Conservation (phyloP, 345 rosid species). For the Erodium maritimum region DNA sequence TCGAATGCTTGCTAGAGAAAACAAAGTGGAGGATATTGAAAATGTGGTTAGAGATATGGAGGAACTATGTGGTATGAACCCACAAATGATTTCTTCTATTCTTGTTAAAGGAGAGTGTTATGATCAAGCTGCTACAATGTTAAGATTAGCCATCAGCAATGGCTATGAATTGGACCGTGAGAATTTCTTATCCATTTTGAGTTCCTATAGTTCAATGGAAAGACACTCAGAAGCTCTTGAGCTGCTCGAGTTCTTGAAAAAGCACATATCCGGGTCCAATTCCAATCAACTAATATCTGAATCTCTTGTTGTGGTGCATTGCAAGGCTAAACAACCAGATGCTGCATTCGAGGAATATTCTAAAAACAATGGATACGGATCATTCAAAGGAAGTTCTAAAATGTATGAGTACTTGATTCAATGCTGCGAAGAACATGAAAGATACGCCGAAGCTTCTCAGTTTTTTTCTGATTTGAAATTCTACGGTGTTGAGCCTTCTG, state of each 20-base stretch:
- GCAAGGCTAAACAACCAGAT: conserved; percentile 51
- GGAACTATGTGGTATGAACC: conserved; percentile 49
- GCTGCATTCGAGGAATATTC: conserved; percentile 63
- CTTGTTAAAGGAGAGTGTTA: conserved; percentile 82
- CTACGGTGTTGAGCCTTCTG: conserved; percentile 44
- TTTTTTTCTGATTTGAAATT: conserved; percentile 72
- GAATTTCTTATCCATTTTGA: conserved; percentile 51
- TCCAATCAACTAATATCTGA: conserved; percentile 45
- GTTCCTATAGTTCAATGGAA: conserved; percentile 66
- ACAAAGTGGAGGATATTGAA: conserved; percentile 41
- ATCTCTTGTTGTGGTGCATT: conserved; percentile 57
- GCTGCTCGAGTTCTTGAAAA: conserved; percentile 63
- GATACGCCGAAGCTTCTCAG: conserved; percentile 67
- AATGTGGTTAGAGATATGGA: conserved; percentile 64
- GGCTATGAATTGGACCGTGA: conserved; percentile 46
- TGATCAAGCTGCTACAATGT: conserved; percentile 63
- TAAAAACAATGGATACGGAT: conserved; percentile 31
- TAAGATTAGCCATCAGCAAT: conserved; percentile 43
- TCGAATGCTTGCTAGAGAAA: conserved; percentile 38
- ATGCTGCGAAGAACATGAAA: conserved; percentile 52
- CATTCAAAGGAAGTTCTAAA: conserved; percentile 30
- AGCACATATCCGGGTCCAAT: conserved; percentile 33
- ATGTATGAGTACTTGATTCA: conserved; percentile 66
- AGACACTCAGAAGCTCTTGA: conserved; percentile 68
- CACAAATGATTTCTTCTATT: conserved; percentile 46